A percentile compares a stretch with the other conserved stretches of the same genome.
These are phyloP conservation scores for Thielaviopsis ethacetica DNA, from an alignment of 2,329 filamentous ascomycete genomes.

Conservation along the genomic window DNA sequence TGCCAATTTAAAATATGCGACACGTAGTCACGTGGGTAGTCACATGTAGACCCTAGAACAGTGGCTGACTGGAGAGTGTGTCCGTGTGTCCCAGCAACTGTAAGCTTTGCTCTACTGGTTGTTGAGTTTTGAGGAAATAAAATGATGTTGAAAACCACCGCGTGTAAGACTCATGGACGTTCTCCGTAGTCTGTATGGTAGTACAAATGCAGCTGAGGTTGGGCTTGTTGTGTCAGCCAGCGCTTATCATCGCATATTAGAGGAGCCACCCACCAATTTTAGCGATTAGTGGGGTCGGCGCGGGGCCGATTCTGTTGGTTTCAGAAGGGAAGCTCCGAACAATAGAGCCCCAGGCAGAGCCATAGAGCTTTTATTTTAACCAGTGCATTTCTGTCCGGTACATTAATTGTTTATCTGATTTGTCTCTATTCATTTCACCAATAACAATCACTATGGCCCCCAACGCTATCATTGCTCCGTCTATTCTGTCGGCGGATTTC, in stretches of 20 bases:
- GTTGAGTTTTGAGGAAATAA: no score
- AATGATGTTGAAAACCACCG: no score
- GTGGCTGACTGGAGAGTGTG: no score
- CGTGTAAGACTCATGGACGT: no score
- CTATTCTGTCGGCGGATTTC: constrained; percentile 97
- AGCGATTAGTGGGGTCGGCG: not conserved
- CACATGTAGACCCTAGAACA: no score
- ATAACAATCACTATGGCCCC: constrained; percentile 52
- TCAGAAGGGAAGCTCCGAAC: not conserved
- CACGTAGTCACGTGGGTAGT: no score
- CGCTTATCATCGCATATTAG: not conserved
- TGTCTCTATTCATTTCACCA: not conserved
- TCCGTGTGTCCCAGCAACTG: no score
- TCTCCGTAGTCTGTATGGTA: no score
- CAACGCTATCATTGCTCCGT: constrained; percentile 86
- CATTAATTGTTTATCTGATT: not conserved
- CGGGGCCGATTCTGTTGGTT: not conserved
- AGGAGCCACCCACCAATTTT: not conserved
- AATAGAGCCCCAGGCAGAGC: not conserved
- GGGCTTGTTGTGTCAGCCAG: not conserved
- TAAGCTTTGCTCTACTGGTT: no score
- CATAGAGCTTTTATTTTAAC: not conserved
- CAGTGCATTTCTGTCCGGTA: no score
- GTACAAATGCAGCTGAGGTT: not conserved
- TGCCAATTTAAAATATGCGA: not conserved